phyloP scores from a whole-genome alignment of 495 filamentous ascomycete species.

The Hyaloscypha variabilis region DNA sequence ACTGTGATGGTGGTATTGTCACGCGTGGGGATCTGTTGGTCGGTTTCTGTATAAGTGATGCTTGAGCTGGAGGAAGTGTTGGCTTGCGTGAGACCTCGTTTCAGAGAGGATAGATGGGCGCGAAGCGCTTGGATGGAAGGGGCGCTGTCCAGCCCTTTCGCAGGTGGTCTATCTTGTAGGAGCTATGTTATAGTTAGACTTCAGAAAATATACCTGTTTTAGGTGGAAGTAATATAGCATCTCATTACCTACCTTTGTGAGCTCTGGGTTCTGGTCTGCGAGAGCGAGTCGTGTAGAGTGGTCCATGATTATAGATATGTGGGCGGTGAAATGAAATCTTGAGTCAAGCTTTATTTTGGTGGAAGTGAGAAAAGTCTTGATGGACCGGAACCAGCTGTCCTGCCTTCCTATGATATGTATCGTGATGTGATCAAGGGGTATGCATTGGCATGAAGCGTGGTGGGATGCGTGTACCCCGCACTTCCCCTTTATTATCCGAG shows the following conservation, averaged over 20 bases:
- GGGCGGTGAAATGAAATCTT: background rate
- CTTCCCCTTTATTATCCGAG: background rate
- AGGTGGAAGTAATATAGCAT: too few relatives aligned
- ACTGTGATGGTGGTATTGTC: slow-evolving; percentile 39
- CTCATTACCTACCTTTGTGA: too few relatives aligned
- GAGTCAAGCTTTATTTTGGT: too few relatives aligned
- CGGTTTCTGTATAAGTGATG: slow-evolving; percentile 22
- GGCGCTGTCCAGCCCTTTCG: background rate
- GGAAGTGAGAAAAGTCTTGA: too few relatives aligned
- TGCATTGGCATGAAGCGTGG: background rate
- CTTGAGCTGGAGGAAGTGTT: background rate
- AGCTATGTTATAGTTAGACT: background rate
- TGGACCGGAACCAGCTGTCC: too few relatives aligned
- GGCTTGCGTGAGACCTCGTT: background rate
- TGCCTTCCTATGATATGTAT: too few relatives aligned
- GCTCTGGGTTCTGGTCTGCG: background rate
- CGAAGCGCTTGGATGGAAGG: background rate
- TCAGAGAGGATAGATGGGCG: background rate
- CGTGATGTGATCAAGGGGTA: too few relatives aligned
- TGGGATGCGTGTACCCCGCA: background rate
- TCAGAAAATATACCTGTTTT: too few relatives aligned
- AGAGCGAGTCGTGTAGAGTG: background rate
- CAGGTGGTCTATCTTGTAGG: background rate
- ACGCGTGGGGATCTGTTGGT: slow-evolving; percentile 40
- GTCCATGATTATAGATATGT: background rate